Evolutionary conservation across 805 yeast genomes (phyloP).

Genomic region (Kodamaea kakaduensis): DNA sequence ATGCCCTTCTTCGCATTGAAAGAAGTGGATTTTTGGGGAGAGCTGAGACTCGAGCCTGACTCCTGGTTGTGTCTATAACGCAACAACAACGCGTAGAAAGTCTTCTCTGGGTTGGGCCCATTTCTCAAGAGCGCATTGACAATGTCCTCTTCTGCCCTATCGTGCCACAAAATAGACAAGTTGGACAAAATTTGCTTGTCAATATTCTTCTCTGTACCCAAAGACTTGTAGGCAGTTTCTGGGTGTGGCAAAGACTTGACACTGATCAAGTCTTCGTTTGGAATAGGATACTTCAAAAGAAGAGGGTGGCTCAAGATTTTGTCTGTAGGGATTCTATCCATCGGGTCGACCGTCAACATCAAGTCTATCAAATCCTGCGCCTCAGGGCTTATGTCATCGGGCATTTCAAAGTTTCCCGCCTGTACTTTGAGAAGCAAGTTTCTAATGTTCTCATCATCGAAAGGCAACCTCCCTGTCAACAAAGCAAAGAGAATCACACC

Average conservation of each 20-base stretch:
- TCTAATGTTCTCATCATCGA: conserved; percentile 78
- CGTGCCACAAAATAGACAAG: conserved; percentile 56
- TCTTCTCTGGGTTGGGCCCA: conserved; percentile 44
- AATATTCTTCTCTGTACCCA: conserved; percentile 44
- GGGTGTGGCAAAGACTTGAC: conserved; percentile 52
- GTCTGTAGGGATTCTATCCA: conserved; percentile 63
- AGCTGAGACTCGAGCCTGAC: conserved; percentile 8
- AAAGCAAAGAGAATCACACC: conserved; percentile 79
- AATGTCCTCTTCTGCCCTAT: conserved; percentile 42
- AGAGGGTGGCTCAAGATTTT: conserved; percentile 60
- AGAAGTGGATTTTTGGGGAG: conserved; percentile 14
- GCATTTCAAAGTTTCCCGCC: conserved; percentile 72
- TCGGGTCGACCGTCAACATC: conserved; percentile 71
- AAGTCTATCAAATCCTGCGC: conserved; percentile 63
- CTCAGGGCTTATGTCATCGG: conserved; percentile 55
- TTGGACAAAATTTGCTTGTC: conserved; percentile 53
- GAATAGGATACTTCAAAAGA: conserved; percentile 47
- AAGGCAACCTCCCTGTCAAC: conserved; percentile 76
- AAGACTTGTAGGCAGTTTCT: conserved; percentile 48
- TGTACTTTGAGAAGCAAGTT: conserved; percentile 69
- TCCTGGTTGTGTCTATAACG: conserved; percentile 40
- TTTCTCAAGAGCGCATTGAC: conserved; percentile 31
- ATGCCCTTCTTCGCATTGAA: conserved; percentile 16
- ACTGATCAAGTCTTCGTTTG: conserved; percentile 42
- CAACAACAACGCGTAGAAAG: conserved; percentile 43